Percentiles rank a stretch among this genome's conserved stretches.
phyloP scores from a whole-genome alignment of 176 grass and related monocot species.

The Secale cereale region DNA sequence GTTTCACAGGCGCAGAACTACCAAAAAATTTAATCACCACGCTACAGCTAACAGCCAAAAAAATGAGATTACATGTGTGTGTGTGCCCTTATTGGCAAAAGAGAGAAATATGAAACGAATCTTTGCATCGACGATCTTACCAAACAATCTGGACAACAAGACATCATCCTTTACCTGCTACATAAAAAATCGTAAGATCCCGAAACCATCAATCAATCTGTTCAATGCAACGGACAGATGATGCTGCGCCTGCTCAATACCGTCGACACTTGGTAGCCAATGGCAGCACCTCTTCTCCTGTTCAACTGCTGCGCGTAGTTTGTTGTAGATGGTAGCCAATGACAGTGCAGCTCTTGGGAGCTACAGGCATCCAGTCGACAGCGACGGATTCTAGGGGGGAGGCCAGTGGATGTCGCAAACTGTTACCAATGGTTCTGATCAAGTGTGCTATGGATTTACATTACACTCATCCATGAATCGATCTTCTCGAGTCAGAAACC shows the following conservation, averaged over 20 bases:
- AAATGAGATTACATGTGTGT: slow-evolving; percentile 31
- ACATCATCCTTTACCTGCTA: not conserved
- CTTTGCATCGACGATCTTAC: slow-evolving; percentile 6
- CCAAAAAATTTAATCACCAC: slow-evolving; percentile 31
- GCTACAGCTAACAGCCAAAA: slow-evolving; percentile 32
- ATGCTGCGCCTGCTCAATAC: not conserved
- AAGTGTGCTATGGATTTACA: slow-evolving; percentile 44
- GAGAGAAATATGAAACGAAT: slow-evolving; percentile 8
- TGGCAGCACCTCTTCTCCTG: not conserved
- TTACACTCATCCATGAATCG: slow-evolving; percentile 84
- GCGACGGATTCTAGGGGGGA: not conserved
- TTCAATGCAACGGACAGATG: slow-evolving; percentile 16
- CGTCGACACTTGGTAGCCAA: not conserved
- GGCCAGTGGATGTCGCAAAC: not conserved
- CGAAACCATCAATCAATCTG: not conserved
- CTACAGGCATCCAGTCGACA: not conserved
- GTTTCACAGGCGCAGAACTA: not conserved
- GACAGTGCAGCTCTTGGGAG: not conserved
- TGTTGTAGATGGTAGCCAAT: no score
- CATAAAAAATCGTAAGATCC: not conserved
- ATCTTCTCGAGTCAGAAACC: slow-evolving; percentile 57
- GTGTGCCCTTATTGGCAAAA: slow-evolving; percentile 38
- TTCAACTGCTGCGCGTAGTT: not conserved
- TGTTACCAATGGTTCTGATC: not conserved
- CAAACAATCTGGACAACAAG: slow-evolving; percentile 1